Evolutionary conservation across 371 early-diverging fungal genomes (phyloP).

Genomic region (Mortierella sp.): DNA sequence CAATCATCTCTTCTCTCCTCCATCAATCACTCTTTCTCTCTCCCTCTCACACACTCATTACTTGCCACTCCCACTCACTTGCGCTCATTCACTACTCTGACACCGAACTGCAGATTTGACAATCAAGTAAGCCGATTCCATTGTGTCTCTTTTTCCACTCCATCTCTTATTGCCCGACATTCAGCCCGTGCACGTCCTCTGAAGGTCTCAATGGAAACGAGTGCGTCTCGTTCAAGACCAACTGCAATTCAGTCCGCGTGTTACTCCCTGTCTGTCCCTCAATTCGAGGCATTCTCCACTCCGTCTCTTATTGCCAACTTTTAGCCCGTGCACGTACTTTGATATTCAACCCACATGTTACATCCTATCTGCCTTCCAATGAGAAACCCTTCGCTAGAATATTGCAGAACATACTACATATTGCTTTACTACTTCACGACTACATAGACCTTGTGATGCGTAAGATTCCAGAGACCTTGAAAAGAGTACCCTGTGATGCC

Average conservation of each 20-base stretch:
- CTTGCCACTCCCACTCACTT: too few relatives aligned
- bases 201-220: conserved; percentile 14
- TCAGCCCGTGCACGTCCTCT: conserved; percentile 22
- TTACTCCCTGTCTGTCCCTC: conserved; percentile 17
- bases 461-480: too few relatives aligned
- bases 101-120: conserved; percentile 1
- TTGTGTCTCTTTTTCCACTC: conserved; percentile 2
- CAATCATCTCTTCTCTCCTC: too few relatives aligned
- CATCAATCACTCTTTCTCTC: background rate
- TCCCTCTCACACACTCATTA: background rate
- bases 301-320: background rate
- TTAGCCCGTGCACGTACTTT: too few relatives aligned
- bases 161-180: conserved; percentile 12
- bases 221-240: conserved; percentile 7
- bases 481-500: background rate
- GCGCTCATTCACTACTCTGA: conserved; percentile 6
- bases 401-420: too few relatives aligned
- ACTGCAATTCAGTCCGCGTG: conserved; percentile 12
- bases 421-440: too few relatives aligned
- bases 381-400: too few relatives aligned
- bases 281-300: background rate
- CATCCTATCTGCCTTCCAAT: too few relatives aligned
- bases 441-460: too few relatives aligned
- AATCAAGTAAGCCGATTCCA: conserved; percentile 8
- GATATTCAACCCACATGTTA: too few relatives aligned